phyloP scores from a whole-genome alignment of 192 early-diverging fungal species.

The Obelidium mucronatum region DNA sequence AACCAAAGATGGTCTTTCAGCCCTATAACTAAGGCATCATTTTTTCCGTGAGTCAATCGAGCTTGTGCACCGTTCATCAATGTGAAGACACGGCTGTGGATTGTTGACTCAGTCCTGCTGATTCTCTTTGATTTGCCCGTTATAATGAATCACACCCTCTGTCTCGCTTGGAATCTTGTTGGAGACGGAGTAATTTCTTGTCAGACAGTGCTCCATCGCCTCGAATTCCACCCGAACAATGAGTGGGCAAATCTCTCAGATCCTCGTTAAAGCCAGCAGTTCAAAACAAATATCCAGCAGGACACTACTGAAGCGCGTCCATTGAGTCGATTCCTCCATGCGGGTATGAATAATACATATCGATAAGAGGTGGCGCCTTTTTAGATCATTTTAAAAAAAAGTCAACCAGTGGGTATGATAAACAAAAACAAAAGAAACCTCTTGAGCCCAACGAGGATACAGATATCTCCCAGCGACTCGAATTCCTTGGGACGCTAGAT shows the following conservation, averaged over 20 bases:
- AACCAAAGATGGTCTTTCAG: too few relatives aligned
- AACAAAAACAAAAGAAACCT: constrained; percentile 42
- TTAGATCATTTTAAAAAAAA: constrained; percentile 25
- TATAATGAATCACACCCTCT: too few relatives aligned
- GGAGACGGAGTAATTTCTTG: too few relatives aligned
- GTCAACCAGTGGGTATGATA: neutral
- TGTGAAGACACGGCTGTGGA: too few relatives aligned
- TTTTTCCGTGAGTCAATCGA: too few relatives aligned
- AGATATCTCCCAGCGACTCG: constrained; percentile 61
- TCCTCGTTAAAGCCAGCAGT: neutral
- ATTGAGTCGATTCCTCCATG: constrained; percentile 75
- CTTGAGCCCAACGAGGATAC: constrained; percentile 63
- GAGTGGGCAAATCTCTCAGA: neutral
- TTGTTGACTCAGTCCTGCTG: too few relatives aligned
- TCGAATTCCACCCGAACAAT: constrained; percentile 1
- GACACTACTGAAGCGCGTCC: neutral
- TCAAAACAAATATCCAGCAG: constrained; percentile 19
- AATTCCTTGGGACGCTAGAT: constrained; percentile 64
- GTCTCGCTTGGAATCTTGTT: too few relatives aligned
- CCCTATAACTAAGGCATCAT: too few relatives aligned
- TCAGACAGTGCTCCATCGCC: too few relatives aligned
- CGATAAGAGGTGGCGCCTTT: constrained; percentile 76
- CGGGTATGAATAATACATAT: constrained; percentile 74
- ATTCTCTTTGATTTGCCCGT: too few relatives aligned
- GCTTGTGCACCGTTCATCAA: too few relatives aligned